Conservation (phyloP, 2,329 filamentous ascomycete genomes). For the Beauveria sp. region DNA sequence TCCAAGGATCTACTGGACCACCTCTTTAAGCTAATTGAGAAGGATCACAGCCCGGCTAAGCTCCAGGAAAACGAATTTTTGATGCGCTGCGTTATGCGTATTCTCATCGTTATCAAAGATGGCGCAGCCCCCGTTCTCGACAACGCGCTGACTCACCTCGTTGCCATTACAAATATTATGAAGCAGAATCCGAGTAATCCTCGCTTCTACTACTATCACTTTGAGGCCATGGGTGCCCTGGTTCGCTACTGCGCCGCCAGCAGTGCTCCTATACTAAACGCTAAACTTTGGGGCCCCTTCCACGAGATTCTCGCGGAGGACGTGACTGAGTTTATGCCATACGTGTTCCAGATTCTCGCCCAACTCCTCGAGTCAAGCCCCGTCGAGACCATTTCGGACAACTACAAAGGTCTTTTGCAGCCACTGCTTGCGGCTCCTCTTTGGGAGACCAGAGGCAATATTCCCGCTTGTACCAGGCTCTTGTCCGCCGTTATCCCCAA, state of each 20-base stretch:
- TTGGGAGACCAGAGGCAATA: conserved; percentile 90
- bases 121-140: conserved; percentile 66
- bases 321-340: conserved; percentile 90
- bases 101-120: conserved; percentile 88
- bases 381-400: conserved; percentile 63
- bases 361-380: conserved; percentile 84
- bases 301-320: conserved; percentile 72
- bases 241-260: conserved; percentile 59
- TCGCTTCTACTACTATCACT: conserved; percentile 97
- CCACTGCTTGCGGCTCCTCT: conserved; percentile 73
- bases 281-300: conserved; percentile 75
- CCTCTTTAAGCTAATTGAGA: conserved; percentile 84
- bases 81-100: conserved; percentile 98
- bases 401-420: conserved; percentile 71
- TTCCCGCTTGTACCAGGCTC: conserved; percentile 81
- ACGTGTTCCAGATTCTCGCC: conserved; percentile 91
- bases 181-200: conserved; percentile 95
- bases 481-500: conserved; percentile 77
- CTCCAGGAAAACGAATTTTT: conserved; percentile 98
- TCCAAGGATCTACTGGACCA: conserved; percentile 83
- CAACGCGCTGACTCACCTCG: conserved; percentile 71
- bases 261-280: conserved; percentile 67
- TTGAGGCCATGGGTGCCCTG: conserved; percentile 86
- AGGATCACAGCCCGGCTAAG: conserved; percentile 77
- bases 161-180: conserved; percentile 86